phyloP scores from a whole-genome alignment of 805 yeast species.

The Candida mattraensis region DNA sequence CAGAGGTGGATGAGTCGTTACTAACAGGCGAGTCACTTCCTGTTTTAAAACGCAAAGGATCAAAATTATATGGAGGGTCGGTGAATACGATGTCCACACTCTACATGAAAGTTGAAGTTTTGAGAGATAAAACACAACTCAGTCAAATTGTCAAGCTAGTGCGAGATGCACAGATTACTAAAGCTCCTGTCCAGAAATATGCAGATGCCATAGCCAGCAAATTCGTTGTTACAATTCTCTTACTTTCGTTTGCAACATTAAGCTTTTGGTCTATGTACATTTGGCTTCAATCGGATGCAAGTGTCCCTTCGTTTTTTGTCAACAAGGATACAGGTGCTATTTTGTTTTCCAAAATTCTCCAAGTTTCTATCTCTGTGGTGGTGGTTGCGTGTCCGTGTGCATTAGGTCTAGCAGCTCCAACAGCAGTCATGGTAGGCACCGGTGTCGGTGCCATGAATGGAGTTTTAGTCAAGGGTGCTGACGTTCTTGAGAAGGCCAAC shows the following conservation, averaged over 20 bases:
- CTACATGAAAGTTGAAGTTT: slow-evolving; percentile 61
- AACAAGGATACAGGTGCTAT: slow-evolving; percentile 22
- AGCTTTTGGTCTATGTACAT: slow-evolving; percentile 53
- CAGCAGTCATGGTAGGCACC: slow-evolving; percentile 98
- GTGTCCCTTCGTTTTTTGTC: slow-evolving; percentile 30
- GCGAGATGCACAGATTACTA: slow-evolving; percentile 82
- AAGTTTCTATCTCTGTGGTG: slow-evolving; percentile 84
- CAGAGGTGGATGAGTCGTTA: slow-evolving; percentile 86
- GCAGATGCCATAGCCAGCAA: slow-evolving; percentile 84
- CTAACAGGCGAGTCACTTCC: slow-evolving; percentile 91
- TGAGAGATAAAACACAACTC: slow-evolving; percentile 84
- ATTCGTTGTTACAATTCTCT: slow-evolving; percentile 77
- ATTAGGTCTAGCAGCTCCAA: slow-evolving; percentile 94
- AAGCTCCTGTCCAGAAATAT: slow-evolving; percentile 87
- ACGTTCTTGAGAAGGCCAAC: slow-evolving; percentile 72
- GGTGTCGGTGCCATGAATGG: slow-evolving; percentile 94
- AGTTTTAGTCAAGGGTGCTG: slow-evolving; percentile 91
- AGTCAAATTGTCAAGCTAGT: slow-evolving; percentile 85
- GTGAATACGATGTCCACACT: slow-evolving; percentile 77
- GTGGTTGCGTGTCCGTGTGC: slow-evolving; percentile 99
- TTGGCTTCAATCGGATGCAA: slow-evolving; percentile 12
- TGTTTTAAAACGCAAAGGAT: slow-evolving; percentile 60
- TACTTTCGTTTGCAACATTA: slow-evolving; percentile 65
- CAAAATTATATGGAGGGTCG: slow-evolving; percentile 83
- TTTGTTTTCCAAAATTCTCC: slow-evolving; percentile 40